These are phyloP conservation scores for Ceratobasidium sp. DNA, from an alignment of 1,284 basidiomycete genomes.

Conservation along the genomic window DNA sequence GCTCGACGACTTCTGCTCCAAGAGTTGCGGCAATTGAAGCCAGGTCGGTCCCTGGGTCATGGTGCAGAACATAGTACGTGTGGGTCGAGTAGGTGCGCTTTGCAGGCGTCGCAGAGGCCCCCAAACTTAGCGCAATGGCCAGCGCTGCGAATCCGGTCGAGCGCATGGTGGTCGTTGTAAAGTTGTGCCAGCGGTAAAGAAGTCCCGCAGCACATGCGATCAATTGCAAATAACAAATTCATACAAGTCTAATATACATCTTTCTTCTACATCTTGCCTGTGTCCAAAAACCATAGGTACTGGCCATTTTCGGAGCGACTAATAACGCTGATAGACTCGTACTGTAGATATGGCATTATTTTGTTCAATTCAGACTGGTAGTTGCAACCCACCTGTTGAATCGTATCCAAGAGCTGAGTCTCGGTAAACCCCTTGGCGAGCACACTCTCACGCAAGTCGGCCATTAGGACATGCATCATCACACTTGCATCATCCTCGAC, in stretches of 20 bases:
- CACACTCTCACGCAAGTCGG: conserved; percentile 84
- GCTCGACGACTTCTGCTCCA: conserved; percentile 86
- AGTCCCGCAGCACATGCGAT: conserved; percentile 17
- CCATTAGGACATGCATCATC: conserved; percentile 66
- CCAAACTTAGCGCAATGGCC: conserved; percentile 15
- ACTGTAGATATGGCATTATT: neutral
- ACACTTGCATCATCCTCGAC: conserved; percentile 65
- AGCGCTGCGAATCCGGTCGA: conserved; percentile 28
- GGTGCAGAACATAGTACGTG: conserved; percentile 89
- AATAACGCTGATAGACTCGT: conserved; percentile 35
- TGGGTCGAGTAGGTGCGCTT: conserved; percentile 71
- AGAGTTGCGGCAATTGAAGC: conserved; percentile 61
- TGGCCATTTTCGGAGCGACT: conserved; percentile 32
- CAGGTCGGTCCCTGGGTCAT: conserved; percentile 59
- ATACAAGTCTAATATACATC: conserved; percentile 24
- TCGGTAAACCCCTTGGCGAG: conserved; percentile 90
- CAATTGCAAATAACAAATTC: conserved; percentile 36
- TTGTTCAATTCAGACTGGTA: neutral
- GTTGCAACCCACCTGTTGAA: conserved; percentile 66
- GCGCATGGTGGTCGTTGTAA: conserved; percentile 27
- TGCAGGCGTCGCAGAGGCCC: conserved; percentile 22
- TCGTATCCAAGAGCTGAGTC: conserved; percentile 83
- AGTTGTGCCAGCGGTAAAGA: conserved; percentile 19
- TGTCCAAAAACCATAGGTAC: conserved; percentile 30
- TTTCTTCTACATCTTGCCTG: conserved; percentile 15